Conservation (phyloP, 805 yeast genomes). For the Tanozyma kutaoensis region DNA sequence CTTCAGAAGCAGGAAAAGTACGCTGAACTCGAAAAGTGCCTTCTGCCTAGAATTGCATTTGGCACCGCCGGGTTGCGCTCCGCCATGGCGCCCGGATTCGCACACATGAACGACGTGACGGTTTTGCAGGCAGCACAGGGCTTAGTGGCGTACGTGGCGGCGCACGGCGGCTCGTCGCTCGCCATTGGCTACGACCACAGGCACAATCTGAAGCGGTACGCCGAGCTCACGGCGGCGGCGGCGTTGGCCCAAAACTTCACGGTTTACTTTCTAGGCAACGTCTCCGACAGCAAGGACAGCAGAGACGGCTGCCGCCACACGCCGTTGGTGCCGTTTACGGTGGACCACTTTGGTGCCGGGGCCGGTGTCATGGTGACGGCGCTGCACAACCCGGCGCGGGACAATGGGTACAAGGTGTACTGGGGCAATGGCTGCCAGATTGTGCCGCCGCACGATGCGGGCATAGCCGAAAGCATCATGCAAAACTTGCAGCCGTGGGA, state of each 20-base stretch:
- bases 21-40: slow-evolving; percentile 34
- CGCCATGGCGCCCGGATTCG: slow-evolving; percentile 82
- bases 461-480: slow-evolving; percentile 54
- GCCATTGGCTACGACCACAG: slow-evolving; percentile 93
- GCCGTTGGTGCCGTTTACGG: slow-evolving; percentile 84
- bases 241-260: slow-evolving; percentile 56
- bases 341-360: slow-evolving; percentile 46
- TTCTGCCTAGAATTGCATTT: slow-evolving; percentile 55
- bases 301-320: slow-evolving; percentile 29
- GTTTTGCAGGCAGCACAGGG: slow-evolving; percentile 88
- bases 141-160: slow-evolving; percentile 36
- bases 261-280: slow-evolving; percentile 47
- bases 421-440: slow-evolving; percentile 92
- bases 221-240: slow-evolving; percentile 63
- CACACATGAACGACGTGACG: slow-evolving; percentile 80
- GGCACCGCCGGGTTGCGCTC: slow-evolving; percentile 93
- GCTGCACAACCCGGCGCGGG: slow-evolving; percentile 73
- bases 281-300: too few species aligned
- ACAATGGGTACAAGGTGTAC: slow-evolving; percentile 91
- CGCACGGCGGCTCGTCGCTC: slow-evolving; percentile 23
- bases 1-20: slow-evolving; percentile 26
- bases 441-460: slow-evolving; percentile 78
- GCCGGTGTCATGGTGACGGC: slow-evolving; percentile 93
- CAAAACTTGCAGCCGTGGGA: slow-evolving; percentile 49
- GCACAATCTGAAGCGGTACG: slow-evolving; percentile 66